Evolutionary conservation across 192 early-diverging fungal species (phyloP), one percentile per base, ranked within the genome.

Genomic region (Physocladia obscura): DNA sequence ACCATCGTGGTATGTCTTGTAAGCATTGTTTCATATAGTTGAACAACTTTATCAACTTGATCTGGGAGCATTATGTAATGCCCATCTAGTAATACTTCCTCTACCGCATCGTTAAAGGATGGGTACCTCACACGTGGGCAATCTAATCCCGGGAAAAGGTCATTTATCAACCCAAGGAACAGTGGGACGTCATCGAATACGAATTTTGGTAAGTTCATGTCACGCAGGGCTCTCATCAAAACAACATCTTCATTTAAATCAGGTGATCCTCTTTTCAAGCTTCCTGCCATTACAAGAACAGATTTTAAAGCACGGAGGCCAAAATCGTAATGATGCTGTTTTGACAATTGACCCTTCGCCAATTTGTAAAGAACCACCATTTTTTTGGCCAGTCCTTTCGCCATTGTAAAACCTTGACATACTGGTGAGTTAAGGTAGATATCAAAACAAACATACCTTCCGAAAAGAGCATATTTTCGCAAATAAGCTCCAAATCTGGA

Each of bases 321-420:
- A 74, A 87, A 87, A 55, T 87, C 85, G 52, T 87, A 87, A 62
- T 87, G 85, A 62, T 87, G 78, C 59, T 87, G 85, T 58, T 84
- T 87, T 40, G 82, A 84, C 1, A 87, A 71, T 56, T 87, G 85
- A 2, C 85, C 85, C 57, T 81, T 87, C 3, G 77, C 79, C 11
- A 87, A 71, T 56, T 87, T 87, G 67, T 87, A 87, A 3, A 87
- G 69, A 1, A 87, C 85, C 6, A 87, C 85, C 85, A 87, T 87
- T 69, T 87, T 87, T 60, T 91, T 91, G 36, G 89, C 88, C 1
- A 91, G 73, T 0, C 79, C 78, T 76, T 91, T 91, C 1, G 90
- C 90, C 22, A 88, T 70, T 1, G 88, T 89, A 63, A 91, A 86
- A 44, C 89, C 87, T 44, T 13, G 40, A n/a, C 8, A n/a, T n/a